Conservation (phyloP, 2,329 filamentous ascomycete species). For the Calonectria montana region DNA sequence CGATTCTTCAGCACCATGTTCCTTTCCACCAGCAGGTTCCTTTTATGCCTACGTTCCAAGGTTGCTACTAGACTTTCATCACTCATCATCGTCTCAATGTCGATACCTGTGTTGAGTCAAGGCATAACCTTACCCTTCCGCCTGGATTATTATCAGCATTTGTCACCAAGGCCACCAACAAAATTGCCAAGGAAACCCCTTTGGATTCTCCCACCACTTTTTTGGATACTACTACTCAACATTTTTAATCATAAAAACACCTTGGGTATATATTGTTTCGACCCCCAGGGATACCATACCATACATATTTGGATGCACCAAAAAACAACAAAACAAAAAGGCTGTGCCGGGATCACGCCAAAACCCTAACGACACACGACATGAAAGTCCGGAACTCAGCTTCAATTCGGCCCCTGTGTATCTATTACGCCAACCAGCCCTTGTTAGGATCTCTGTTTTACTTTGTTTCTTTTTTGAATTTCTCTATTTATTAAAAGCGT, state of each 20-base stretch:
- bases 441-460: conserved; percentile 26
- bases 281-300: conserved; percentile 18
- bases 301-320: conserved; percentile 19
- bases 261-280: conserved; percentile 17
- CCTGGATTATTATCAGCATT: conserved; percentile 33
- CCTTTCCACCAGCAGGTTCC: conserved; percentile 66
- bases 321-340: conserved; percentile 22
- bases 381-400: conserved; percentile 40
- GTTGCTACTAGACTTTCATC: conserved; percentile 55
- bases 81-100: not conserved
- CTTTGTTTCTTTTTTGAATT: conserved; percentile 31
- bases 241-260: conserved; percentile 21
- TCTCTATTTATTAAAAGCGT: conserved; percentile 40
- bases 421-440: conserved; percentile 27
- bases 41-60: conserved; percentile 63
- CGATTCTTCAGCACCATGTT: conserved; percentile 60
- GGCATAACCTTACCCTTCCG: not conserved
- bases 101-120: conserved; percentile 11
- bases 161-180: conserved; percentile 26
- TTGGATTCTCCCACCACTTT: conserved; percentile 17
- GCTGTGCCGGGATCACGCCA: conserved; percentile 38
- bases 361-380: conserved; percentile 39
- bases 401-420: conserved; percentile 35
- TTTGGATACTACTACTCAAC: conserved; percentile 26
- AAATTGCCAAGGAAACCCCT: conserved; percentile 5